Evolutionary conservation across 805 yeast species (phyloP).

Genomic region (Candida berthetii): DNA sequence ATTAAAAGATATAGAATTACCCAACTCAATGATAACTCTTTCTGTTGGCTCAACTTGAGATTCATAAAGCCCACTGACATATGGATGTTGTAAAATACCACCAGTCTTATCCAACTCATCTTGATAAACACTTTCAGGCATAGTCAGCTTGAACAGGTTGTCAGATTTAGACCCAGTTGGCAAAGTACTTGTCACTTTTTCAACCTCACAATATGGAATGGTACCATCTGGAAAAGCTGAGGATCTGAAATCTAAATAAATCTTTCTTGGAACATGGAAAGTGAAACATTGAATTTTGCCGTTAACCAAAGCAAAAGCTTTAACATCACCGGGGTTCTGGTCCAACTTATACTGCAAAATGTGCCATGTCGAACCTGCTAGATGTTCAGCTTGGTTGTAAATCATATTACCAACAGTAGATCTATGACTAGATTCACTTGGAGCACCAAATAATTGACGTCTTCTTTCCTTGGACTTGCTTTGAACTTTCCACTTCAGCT

Average conservation of each 20-base stretch:
- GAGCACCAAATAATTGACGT: constrained; percentile 70
- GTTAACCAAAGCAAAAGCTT: constrained; percentile 63
- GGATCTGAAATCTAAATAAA: constrained; percentile 62
- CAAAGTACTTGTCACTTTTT: constrained; percentile 50
- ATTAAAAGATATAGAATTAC: constrained; percentile 65
- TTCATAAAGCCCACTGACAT: constrained; percentile 70
- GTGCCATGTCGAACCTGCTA: constrained; percentile 81
- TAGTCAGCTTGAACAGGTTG: constrained; percentile 51
- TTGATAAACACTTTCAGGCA: constrained; percentile 60
- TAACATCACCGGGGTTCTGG: constrained; percentile 65
- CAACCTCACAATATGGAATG: constrained; percentile 48
- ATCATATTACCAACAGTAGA: constrained; percentile 64
- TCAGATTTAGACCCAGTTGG: constrained; percentile 60
- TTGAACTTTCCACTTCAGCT: constrained; percentile 83
- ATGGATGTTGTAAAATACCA: constrained; percentile 56
- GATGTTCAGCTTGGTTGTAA: constrained; percentile 71
- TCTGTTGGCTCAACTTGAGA: constrained; percentile 60
- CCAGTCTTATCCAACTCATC: constrained; percentile 52
- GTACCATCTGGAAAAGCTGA: constrained; percentile 33
- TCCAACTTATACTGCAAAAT: constrained; percentile 63
- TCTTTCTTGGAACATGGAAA: constrained; percentile 66
- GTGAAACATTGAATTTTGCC: constrained; percentile 68
- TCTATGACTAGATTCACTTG: constrained; percentile 44
- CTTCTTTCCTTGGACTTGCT: constrained; percentile 68
- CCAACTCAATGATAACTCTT: constrained; percentile 74